Evolutionary conservation across 805 yeast genomes (phyloP).

Genomic region (Cyberlindnera maclurae): DNA sequence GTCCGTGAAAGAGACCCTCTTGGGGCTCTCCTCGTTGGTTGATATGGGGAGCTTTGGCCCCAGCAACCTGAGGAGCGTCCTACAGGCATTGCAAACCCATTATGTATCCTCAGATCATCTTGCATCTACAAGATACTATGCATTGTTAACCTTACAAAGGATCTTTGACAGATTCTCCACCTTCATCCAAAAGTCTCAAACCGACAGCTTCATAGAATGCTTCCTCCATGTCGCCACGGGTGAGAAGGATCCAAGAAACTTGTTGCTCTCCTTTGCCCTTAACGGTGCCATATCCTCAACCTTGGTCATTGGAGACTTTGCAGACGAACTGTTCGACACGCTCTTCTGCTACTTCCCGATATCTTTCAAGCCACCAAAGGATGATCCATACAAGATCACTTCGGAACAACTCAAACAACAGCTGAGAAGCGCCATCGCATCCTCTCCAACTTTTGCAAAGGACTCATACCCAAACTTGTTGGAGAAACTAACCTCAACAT

Average conservation of each 20-base stretch:
- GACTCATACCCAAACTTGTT: slow-evolving; percentile 73
- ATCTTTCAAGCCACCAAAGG: slow-evolving; percentile 85
- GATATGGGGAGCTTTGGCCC: slow-evolving; percentile 42
- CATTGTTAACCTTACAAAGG: slow-evolving; percentile 43
- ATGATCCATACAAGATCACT: slow-evolving; percentile 81
- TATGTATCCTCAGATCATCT: slow-evolving; percentile 53
- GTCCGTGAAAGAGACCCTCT: slow-evolving; percentile 43
- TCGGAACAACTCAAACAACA: slow-evolving; percentile 60
- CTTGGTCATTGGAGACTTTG: slow-evolving; percentile 35
- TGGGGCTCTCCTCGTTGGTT: slow-evolving; percentile 47
- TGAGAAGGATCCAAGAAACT: slow-evolving; percentile 91
- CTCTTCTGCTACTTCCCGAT: slow-evolving; percentile 95
- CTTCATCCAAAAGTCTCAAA: slow-evolving; percentile 14
- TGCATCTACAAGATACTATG: slow-evolving; percentile 54
- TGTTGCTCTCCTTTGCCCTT: slow-evolving; percentile 61
- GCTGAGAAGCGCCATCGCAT: slow-evolving; percentile 55
- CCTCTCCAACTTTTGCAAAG: slow-evolving; percentile 55
- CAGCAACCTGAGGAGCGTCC: slow-evolving; percentile 29
- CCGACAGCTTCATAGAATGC: slow-evolving; percentile 41
- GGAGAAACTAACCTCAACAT: slow-evolving; percentile 73
- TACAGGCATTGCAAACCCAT: slow-evolving; percentile 29
- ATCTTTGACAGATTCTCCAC: slow-evolving; percentile 27
- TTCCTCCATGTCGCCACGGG: slow-evolving; percentile 70
- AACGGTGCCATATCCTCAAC: slow-evolving; percentile 48
- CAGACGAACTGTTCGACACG: slow-evolving; percentile 76